phyloP scores from a whole-genome alignment of 345 rosid species.

The Populus pruinosa region DNA sequence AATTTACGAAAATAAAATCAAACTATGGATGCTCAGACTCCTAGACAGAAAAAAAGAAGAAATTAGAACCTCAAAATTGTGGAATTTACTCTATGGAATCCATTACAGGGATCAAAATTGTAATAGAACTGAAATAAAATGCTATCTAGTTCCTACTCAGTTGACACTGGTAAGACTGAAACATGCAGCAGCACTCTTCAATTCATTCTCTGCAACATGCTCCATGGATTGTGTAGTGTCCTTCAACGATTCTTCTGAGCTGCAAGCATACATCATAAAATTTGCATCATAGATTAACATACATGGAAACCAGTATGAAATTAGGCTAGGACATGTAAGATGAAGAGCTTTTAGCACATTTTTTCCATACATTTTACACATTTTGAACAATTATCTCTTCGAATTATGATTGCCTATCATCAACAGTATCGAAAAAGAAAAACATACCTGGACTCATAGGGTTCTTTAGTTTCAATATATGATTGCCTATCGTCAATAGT shows the following conservation, averaged over 20 bases:
- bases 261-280: slow-evolving; percentile 15
- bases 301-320: background rate
- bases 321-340: background rate
- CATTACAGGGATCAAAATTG: background rate
- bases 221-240: slow-evolving; percentile 46
- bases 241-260: slow-evolving; percentile 66
- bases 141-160: slow-evolving; percentile 21
- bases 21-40: background rate
- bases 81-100: background rate
- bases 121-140: background rate
- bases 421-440: background rate
- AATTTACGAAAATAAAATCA: background rate
- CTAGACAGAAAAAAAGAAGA: background rate
- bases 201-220: slow-evolving; percentile 58
- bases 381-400: background rate
- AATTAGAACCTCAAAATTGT: background rate
- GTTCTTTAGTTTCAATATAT: slow-evolving; percentile 52
- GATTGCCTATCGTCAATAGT: slow-evolving; percentile 78
- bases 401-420: background rate
- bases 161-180: slow-evolving; percentile 79
- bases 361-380: background rate
- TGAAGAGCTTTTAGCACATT: background rate
- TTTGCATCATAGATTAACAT: background rate
- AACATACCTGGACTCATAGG: slow-evolving; percentile 13
- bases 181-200: slow-evolving; percentile 84